Conservation (phyloP, 352 stramenopile genomes). For the Phytophthora quininea region DNA sequence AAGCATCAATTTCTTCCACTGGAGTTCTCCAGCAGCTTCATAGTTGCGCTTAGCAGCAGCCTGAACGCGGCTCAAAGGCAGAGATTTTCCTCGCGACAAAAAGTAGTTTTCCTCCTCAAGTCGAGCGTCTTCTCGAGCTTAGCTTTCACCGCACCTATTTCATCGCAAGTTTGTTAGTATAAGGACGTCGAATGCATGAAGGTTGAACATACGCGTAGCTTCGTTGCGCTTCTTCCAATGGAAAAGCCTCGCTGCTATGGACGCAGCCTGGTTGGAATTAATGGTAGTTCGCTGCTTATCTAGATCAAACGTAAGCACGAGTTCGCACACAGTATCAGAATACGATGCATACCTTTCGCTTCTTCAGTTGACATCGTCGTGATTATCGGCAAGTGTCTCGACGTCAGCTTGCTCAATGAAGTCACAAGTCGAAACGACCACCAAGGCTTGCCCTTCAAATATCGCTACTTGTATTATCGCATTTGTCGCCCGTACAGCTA, state of each 20-base stretch:
- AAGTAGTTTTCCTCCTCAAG: constrained; percentile 34
- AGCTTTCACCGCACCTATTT: constrained; percentile 23
- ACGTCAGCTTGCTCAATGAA: constrained; percentile 6
- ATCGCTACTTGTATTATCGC: constrained; percentile 12
- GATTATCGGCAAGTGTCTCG: too few species aligned
- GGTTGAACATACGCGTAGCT: constrained; percentile 19
- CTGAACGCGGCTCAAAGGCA: constrained; percentile 28
- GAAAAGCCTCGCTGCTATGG: constrained; percentile 16
- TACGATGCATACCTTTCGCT: too few species aligned
- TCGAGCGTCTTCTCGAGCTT: constrained; percentile 21
- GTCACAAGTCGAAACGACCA: constrained; percentile 15
- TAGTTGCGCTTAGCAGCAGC: constrained; percentile 49
- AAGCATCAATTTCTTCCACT: constrained; percentile 43
- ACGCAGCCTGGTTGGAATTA: constrained; percentile 9
- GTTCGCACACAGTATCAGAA: too few species aligned
- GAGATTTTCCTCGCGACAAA: constrained; percentile 17
- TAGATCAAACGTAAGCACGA: constrained; percentile 1
- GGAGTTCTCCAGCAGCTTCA: constrained; percentile 29
- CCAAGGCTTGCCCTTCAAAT: constrained; percentile 10
- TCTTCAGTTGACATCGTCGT: too few species aligned
- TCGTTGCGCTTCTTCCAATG: constrained; percentile 26
- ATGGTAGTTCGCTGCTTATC: constrained; percentile 5
- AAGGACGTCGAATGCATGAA: too few species aligned
- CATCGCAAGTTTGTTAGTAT: neutral
- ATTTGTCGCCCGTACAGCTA: constrained; percentile 6